Percentiles rank a stretch among this genome's conserved stretches.
phyloP scores from a whole-genome alignment of 306 rosid genomes.

The Fragaria nilgerrensis region DNA sequence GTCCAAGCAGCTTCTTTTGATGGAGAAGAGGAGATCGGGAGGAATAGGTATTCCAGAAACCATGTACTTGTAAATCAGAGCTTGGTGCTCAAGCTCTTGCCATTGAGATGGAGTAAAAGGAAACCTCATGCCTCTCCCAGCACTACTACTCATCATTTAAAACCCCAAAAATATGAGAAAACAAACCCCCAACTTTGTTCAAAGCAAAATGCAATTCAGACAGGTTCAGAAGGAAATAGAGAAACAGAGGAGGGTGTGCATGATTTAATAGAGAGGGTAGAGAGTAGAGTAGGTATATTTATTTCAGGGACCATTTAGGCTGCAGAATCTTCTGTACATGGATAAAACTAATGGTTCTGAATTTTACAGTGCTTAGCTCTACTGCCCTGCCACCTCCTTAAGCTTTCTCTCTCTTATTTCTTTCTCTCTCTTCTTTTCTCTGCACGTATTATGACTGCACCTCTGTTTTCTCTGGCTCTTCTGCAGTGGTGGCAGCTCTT shows the following conservation, averaged over 20 bases:
- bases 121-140: constrained; percentile 53
- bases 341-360: constrained; percentile 89
- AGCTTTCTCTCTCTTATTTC: constrained; percentile 24
- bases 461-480: constrained; percentile 67
- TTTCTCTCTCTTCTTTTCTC: constrained; percentile 28
- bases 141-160: constrained; percentile 37
- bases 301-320: constrained; percentile 82
- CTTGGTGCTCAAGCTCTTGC: constrained; percentile 99
- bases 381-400: constrained; percentile 47
- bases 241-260: constrained; percentile 25
- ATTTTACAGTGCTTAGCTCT: constrained; percentile 44
- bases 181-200: not conserved
- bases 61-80: constrained; percentile 93
- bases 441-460: constrained; percentile 76
- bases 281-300: constrained; percentile 70
- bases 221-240: constrained; percentile 11
- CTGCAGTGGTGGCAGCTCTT: constrained; percentile 67
- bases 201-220: constrained; percentile 31
- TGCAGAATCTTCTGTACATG: constrained; percentile 86
- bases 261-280: constrained; percentile 24
- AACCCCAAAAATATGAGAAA: not conserved
- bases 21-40: constrained; percentile 75
- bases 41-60: constrained; percentile 90
- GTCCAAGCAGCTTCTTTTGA: constrained; percentile 65
- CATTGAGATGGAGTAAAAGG: constrained; percentile 91